Evolutionary conservation across 352 stramenopile genomes (phyloP).

Genomic region (Globisporangium nodosum): DNA sequence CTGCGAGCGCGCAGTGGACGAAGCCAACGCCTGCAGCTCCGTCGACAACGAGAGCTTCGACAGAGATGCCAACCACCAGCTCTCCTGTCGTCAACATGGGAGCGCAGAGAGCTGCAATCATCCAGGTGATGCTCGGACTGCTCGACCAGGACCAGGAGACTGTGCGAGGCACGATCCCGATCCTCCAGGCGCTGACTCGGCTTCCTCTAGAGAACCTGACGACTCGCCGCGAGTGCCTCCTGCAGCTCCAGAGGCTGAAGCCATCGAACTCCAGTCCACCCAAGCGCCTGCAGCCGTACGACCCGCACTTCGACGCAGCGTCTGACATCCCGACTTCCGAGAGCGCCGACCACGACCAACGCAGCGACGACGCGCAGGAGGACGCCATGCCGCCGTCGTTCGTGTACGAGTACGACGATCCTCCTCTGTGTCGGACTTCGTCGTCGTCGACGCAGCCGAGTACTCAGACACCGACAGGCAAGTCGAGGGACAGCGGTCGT

Average conservation of each 20-base stretch:
- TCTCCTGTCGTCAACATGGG: background rate
- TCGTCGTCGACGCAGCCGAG: conserved; percentile 1
- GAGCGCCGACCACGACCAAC: background rate
- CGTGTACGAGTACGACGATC: conserved; percentile 12
- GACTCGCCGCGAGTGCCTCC: conserved; percentile 33
- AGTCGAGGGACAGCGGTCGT: conserved; percentile 25
- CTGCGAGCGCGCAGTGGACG: conserved; percentile 4
- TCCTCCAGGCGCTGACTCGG: conserved; percentile 35
- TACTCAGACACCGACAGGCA: background rate
- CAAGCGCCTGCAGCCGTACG: background rate
- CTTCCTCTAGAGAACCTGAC: conserved; percentile 36
- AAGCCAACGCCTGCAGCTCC: background rate
- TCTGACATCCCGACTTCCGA: conserved; percentile 12
- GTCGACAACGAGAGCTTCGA: background rate
- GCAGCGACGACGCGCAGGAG: background rate
- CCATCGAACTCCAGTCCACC: background rate
- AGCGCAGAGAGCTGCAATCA: conserved; percentile 34
- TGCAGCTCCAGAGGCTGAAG: conserved; percentile 30
- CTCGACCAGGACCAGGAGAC: conserved; percentile 50
- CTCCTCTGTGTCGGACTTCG: background rate
- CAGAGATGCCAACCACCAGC: background rate
- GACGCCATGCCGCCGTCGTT: conserved; percentile 10
- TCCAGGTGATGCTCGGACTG: conserved; percentile 48
- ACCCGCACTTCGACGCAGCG: conserved; percentile 9
- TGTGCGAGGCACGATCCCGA: conserved; percentile 36